Evolutionary conservation across 164 flowering plant genomes (phyloP), one percentile per base, ranked within the genome.

Genomic region (Brasenia schreberi): DNA sequence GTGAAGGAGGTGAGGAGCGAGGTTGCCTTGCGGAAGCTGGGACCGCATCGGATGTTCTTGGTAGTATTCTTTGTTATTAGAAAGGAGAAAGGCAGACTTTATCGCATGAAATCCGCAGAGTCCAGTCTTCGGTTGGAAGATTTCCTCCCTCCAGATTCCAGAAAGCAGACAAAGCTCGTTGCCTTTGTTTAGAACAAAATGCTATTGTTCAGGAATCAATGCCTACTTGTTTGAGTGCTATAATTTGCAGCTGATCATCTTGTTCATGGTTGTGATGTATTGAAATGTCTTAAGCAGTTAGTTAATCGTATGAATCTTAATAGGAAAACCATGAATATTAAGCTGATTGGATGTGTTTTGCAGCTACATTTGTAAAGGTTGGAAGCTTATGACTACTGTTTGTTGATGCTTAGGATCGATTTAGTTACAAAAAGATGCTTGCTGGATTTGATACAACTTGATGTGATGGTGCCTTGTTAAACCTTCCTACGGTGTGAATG

Each of bases 1-100:
- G 66, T 53, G 77, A 71, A 65, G 94, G 97, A 7, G 97, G 97
- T n/a, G 96, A 86, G 68, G 88, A 85, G 61, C 87, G 81, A 9
- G 97, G 94, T 1, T 63, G 79, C 18, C 92, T 91, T 64, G 70
- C 63, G 5, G 73, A 84, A 66, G 27, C 65, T 49, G 97, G 94
- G 61, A 80, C 87, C 60, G 94, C 89, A 14, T 87, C 81, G 12
- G 92, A 91, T 61, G 86, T 92, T 66, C 79, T 91, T 43, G 96
- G 88, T 17, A 81, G 72, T 70, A 69, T 74, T 6, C 72, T 91
- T 69, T 92, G 73, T 63, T 2, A 83, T 91, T 59, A 75, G 70
- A 71, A 65, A 73, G 7, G 92, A 87, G 66, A 81, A 82, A 74
- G 96, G 97, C 23, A 86, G 9, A 63, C 65, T 12, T 74, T 68